A percentile compares a stretch with the other conserved stretches of the same genome.
phyloP scores from a whole-genome alignment of 208 protist genomes.

The Leishmania aethiopica region DNA sequence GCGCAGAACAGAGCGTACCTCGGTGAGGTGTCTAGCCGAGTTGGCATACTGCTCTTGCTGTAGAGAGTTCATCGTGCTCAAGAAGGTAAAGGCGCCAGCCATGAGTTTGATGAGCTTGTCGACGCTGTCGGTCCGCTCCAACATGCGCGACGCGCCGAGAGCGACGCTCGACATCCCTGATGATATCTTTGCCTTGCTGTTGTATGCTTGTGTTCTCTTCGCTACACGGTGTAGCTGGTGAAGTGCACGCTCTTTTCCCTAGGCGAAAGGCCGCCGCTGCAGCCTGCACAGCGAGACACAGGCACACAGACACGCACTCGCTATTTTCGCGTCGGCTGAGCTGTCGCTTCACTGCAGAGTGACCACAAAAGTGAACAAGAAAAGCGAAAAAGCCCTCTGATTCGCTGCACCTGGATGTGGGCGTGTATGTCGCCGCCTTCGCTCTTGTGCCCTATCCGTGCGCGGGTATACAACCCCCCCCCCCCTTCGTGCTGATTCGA shows the following conservation, averaged over 20 bases:
- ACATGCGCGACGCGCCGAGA: conserved; percentile 31
- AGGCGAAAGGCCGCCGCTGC: background rate
- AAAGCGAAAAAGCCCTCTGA: background rate
- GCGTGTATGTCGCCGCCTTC: background rate
- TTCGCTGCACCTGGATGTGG: background rate
- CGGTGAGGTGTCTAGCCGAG: conserved; percentile 20
- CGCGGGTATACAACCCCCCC: background rate
- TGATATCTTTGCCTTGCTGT: background rate
- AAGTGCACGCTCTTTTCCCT: background rate
- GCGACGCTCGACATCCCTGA: conserved; percentile 2
- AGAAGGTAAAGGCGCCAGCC: conserved; percentile 35
- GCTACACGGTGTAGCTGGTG: background rate
- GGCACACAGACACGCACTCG: background rate
- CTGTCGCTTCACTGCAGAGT: background rate
- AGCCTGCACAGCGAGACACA: background rate
- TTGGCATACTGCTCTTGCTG: background rate
- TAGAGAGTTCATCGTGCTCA: conserved; percentile 1
- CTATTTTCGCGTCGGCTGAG: background rate
- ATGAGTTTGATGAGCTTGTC: conserved; percentile 66
- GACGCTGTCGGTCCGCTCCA: conserved; percentile 45
- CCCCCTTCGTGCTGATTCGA: background rate
- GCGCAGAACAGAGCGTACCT: conserved; percentile 50
- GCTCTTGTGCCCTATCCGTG: background rate
- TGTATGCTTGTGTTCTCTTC: background rate
- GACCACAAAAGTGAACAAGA: background rate